Percentiles rank a stretch among this genome's conserved stretches.
Evolutionary conservation across 805 yeast species (phyloP).

Genomic region (Starmerella cellae): DNA sequence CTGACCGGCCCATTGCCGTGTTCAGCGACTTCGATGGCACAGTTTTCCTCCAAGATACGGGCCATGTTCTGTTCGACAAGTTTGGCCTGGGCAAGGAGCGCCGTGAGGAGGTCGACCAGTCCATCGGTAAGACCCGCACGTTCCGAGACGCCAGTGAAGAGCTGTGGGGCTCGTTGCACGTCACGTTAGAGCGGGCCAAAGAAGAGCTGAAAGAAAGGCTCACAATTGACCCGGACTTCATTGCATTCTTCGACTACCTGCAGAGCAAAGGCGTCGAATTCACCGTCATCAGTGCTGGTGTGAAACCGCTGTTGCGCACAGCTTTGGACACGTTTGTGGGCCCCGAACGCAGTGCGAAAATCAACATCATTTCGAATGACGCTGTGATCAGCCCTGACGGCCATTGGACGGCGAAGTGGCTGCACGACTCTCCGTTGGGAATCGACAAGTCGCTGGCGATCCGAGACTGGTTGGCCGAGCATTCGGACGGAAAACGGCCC

Average conservation of each 20-base stretch:
- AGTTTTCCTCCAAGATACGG: conserved; percentile 35
- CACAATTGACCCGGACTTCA: conserved; percentile 32
- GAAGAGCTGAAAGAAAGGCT: conserved; percentile 27
- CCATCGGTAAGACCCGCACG: conserved; percentile 29
- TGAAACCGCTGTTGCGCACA: conserved; percentile 32
- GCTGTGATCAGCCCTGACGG: conserved; percentile 31
- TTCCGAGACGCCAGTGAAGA: conserved; percentile 33
- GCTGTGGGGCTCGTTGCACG: conserved; percentile 34
- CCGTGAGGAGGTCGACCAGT: conserved; percentile 29
- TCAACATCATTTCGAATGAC: conserved; percentile 32
- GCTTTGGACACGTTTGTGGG: conserved; percentile 33
- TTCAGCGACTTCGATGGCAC: conserved; percentile 35
- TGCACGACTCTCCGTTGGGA: conserved; percentile 33
- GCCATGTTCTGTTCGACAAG: conserved; percentile 34
- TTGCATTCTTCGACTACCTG: conserved; percentile 29
- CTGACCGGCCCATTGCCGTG: conserved; percentile 22
- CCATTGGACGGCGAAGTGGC: conserved; percentile 32
- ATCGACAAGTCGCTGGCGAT: conserved; percentile 34
- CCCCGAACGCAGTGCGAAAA: conserved; percentile 27
- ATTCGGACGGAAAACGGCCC: conserved; percentile 13
- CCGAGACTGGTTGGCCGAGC: conserved; percentile 26
- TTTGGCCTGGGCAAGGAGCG: conserved; percentile 32
- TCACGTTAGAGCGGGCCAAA: conserved; percentile 30
- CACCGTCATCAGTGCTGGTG: conserved; percentile 34
- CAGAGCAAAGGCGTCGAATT: conserved; percentile 30